phyloP scores from a whole-genome alignment of 2,329 filamentous ascomycete genomes.

The Orbilia blumenaviensis region DNA sequence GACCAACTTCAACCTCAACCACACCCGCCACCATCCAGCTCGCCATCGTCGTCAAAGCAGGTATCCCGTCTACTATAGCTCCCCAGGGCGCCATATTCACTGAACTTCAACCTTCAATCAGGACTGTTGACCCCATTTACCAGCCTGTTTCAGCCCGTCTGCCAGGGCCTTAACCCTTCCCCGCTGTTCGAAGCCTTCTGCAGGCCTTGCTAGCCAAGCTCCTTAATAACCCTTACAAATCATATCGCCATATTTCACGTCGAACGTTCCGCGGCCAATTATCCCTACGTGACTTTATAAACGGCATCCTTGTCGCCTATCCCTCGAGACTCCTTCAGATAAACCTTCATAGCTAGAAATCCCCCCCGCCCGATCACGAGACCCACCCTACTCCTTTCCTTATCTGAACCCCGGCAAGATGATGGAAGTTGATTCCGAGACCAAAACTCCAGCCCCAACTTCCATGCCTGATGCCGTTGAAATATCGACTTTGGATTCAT shows the following conservation, averaged over 20 bases:
- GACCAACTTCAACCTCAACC: slow-evolving; percentile 41
- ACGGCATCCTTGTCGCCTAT: slow-evolving; percentile 4
- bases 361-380: slow-evolving; percentile 51
- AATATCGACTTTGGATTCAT: slow-evolving; percentile 91
- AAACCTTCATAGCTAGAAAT: not conserved
- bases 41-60: not conserved
- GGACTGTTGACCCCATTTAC: not conserved
- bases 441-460: slow-evolving; percentile 76
- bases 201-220: slow-evolving; percentile 28
- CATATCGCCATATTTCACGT: slow-evolving; percentile 19
- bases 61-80: slow-evolving; percentile 20
- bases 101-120: slow-evolving; percentile 28
- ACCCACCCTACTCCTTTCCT: slow-evolving; percentile 35
- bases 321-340: slow-evolving; percentile 1
- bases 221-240: slow-evolving; percentile 34
- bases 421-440: slow-evolving; percentile 93
- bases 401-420: slow-evolving; percentile 45
- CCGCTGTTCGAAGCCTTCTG: slow-evolving; percentile 30
- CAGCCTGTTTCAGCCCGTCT: slow-evolving; percentile 3
- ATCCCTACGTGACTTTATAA: slow-evolving; percentile 2
- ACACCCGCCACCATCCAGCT: not conserved
- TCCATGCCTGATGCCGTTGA: slow-evolving; percentile 82
- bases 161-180: slow-evolving; percentile 28
- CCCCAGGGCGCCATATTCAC: not conserved
- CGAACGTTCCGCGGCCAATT: slow-evolving; percentile 25